Conservation (phyloP, 2,329 filamentous ascomycete genomes). For the Aspergillus novofumigatus region DNA sequence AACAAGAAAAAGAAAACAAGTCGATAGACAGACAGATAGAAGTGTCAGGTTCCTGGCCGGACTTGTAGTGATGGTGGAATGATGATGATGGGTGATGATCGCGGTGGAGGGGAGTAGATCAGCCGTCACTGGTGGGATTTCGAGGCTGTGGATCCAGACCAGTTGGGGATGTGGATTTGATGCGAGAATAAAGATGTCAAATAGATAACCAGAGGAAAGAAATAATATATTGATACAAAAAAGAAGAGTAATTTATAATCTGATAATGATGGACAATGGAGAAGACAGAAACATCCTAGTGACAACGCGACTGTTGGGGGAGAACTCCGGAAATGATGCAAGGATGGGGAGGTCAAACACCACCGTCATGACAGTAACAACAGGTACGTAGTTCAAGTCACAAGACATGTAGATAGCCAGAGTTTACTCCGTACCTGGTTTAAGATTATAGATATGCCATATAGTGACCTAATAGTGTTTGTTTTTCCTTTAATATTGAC, state of each 20-base stretch:
- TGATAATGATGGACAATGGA: neutral
- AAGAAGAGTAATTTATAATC: neutral
- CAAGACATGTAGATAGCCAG: neutral
- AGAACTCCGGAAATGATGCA: neutral
- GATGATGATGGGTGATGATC: neutral
- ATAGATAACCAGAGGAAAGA: neutral
- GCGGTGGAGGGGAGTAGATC: neutral
- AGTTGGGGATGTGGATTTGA: neutral
- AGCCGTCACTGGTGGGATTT: conserved; percentile 1
- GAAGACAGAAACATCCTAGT: neutral
- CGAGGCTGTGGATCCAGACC: neutral
- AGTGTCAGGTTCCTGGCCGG: neutral
- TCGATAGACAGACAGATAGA: neutral
- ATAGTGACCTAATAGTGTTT: no score
- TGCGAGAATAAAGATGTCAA: neutral
- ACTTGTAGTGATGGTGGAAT: neutral
- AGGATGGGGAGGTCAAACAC: neutral
- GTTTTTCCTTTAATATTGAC: no score
- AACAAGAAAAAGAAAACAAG: neutral
- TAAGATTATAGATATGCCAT: no score
- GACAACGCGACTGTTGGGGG: neutral
- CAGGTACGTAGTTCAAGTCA: neutral
- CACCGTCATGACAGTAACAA: neutral
- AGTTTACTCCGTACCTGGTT: no score
- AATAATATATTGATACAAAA: neutral